phyloP scores from a whole-genome alignment of 2,329 filamentous ascomycete species.

The Aspergillus uvarum region DNA sequence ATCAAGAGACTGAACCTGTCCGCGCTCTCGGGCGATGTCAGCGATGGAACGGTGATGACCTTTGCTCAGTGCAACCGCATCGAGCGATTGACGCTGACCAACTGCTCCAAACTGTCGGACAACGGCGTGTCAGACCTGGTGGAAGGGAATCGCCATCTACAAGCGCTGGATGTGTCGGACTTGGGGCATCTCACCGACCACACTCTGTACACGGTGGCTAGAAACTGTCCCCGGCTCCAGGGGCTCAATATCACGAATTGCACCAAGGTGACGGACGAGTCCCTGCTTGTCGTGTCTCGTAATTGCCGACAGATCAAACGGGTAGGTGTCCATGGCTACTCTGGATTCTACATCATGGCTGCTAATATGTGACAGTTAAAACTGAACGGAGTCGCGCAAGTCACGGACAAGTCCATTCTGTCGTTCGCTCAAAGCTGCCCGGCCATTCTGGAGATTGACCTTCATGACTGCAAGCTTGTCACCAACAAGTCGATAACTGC shows the following conservation, averaged over 20 bases:
- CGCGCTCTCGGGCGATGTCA: conserved; percentile 71
- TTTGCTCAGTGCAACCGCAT: conserved; percentile 84
- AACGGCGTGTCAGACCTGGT: conserved; percentile 77
- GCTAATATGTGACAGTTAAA: conserved; percentile 64
- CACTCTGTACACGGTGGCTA: conserved; percentile 74
- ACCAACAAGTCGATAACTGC: conserved; percentile 81
- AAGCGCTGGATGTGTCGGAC: conserved; percentile 87
- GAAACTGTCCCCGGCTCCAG: conserved; percentile 80
- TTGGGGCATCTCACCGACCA: conserved; percentile 76
- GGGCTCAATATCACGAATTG: conserved; percentile 91
- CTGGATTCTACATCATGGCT: neutral
- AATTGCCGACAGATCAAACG: conserved; percentile 84
- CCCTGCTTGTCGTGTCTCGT: conserved; percentile 74
- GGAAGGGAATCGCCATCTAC: conserved; percentile 72
- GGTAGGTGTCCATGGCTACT: conserved; percentile 50
- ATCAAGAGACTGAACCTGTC: conserved; percentile 91
- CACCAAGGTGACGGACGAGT: conserved; percentile 79
- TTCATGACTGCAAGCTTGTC: conserved; percentile 79
- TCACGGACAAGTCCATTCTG: conserved; percentile 77
- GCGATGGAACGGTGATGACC: conserved; percentile 83
- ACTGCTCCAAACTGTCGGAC: conserved; percentile 83
- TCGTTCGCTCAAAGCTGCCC: conserved; percentile 86
- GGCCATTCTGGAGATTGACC: conserved; percentile 93
- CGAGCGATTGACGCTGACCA: conserved; percentile 88
- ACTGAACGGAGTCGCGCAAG: conserved; percentile 84